Conservation (phyloP, 306 rosid species). For the Alnus glutinosa region DNA sequence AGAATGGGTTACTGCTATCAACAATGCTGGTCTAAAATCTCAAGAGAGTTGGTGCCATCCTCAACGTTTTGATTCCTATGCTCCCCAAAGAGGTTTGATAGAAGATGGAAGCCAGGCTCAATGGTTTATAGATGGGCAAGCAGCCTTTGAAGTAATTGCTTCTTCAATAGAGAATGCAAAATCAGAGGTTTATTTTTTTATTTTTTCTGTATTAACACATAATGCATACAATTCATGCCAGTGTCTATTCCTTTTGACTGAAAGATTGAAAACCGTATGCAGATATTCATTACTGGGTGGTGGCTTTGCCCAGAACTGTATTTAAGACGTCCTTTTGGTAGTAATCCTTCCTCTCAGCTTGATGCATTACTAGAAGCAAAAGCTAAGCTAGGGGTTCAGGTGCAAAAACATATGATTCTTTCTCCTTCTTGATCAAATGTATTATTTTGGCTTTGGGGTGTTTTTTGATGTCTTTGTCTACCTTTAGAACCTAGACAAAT, state of each 20-base stretch:
- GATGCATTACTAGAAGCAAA: conserved; percentile 89
- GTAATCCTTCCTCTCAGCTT: conserved; percentile 80
- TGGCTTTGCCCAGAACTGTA: conserved; percentile 98
- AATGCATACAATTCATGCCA: conserved; percentile 18
- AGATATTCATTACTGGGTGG: conserved; percentile 98
- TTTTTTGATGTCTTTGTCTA: neutral
- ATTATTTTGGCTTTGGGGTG: neutral
- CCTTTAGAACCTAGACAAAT: neutral
- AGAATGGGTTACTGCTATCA: conserved; percentile 92
- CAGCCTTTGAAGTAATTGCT: conserved; percentile 93
- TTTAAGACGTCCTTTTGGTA: conserved; percentile 74
- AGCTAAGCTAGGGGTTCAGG: conserved; percentile 99
- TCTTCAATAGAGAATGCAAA: conserved; percentile 87
- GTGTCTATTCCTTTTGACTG: conserved; percentile 27
- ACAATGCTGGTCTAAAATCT: conserved; percentile 92
- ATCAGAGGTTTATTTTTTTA: conserved; percentile 68
- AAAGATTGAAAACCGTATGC: conserved; percentile 42
- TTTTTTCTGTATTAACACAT: conserved; percentile 3
- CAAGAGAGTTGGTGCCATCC: conserved; percentile 99
- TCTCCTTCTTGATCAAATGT: conserved; percentile 1
- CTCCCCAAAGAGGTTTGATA: conserved; percentile 90
- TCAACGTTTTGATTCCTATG: conserved; percentile 93
- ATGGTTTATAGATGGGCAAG: conserved; percentile 89
- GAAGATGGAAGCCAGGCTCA: conserved; percentile 96
- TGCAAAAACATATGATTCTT: conserved; percentile 24